Percentiles rank a stretch among this genome's conserved stretches.
Evolutionary conservation across 768 basidiomycete species (phyloP).

Genomic region (Flagelloscypha sp.): DNA sequence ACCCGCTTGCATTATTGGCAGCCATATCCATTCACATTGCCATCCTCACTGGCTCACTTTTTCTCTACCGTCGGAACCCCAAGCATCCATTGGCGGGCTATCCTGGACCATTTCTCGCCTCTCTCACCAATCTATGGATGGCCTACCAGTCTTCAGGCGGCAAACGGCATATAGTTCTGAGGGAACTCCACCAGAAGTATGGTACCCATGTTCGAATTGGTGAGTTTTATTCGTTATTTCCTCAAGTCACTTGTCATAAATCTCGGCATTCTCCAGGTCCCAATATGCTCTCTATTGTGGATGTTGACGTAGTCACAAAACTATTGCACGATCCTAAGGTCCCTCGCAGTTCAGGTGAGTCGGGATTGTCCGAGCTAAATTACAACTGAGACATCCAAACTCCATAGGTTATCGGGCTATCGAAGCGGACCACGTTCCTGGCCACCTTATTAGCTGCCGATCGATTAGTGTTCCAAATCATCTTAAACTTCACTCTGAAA

Average conservation of each 20-base stretch:
- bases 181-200: conserved; percentile 5
- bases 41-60: conserved; percentile 3
- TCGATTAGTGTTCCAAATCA: too few relatives aligned
- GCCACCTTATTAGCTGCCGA: too few relatives aligned
- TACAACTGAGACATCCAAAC: too few relatives aligned
- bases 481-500: too few relatives aligned
- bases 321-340: too few relatives aligned
- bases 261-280: conserved; percentile 5
- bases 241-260: not conserved
- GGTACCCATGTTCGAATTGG: conserved; percentile 8
- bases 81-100: conserved; percentile 7
- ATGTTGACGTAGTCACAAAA: too few relatives aligned
- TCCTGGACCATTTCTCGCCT: conserved; percentile 6
- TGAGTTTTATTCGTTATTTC: not conserved
- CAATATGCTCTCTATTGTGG: conserved; percentile 6
- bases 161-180: conserved; percentile 1
- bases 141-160: conserved; percentile 6
- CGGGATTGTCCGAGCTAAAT: too few relatives aligned
- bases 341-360: too few relatives aligned
- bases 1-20: too few relatives aligned
- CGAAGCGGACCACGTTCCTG: too few relatives aligned
- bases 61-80: conserved; percentile 6
- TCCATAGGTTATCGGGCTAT: too few relatives aligned
- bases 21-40: too few relatives aligned
- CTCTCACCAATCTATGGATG: conserved; percentile 5